A percentile compares a stretch with the other conserved stretches of the same genome.
Evolutionary conservation across 225 moss, liverwort and hornwort genomes (phyloP).

Genomic region (Ulota crispa): DNA sequence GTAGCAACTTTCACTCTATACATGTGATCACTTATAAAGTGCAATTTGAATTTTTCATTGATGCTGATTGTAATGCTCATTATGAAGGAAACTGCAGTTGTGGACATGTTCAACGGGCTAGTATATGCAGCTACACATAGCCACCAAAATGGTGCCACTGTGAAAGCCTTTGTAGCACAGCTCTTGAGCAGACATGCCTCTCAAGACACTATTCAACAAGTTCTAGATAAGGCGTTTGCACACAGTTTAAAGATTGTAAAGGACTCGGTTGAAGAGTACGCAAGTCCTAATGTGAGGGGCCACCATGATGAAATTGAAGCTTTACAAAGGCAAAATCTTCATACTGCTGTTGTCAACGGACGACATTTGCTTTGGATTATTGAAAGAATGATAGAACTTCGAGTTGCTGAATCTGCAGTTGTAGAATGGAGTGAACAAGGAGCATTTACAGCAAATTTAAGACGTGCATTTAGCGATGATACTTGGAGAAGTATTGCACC

Average conservation of each 20-base stretch:
- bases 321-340: conserved; percentile 78
- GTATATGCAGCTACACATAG: conserved; percentile 86
- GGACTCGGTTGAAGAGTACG: conserved; percentile 90
- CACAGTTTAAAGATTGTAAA: conserved; percentile 76
- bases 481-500: conserved; percentile 83
- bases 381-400: conserved; percentile 86
- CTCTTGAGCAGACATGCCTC: conserved; percentile 77
- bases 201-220: conserved; percentile 73
- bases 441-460: conserved; percentile 78
- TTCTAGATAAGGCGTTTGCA: conserved; percentile 71
- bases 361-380: conserved; percentile 83
- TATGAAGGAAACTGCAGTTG: conserved; percentile 60
- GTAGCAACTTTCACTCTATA: background rate
- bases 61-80: conserved; percentile 21
- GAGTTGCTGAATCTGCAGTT: conserved; percentile 86
- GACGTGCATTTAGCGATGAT: conserved; percentile 78
- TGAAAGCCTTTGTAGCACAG: conserved; percentile 82
- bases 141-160: conserved; percentile 75
- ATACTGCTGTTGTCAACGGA: conserved; percentile 71
- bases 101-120: conserved; percentile 62
- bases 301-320: conserved; percentile 91
- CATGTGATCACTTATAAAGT: background rate
- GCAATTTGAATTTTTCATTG: background rate
- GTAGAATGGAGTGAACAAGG: conserved; percentile 87
- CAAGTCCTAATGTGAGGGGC: conserved; percentile 92